Evolutionary conservation across 208 protist species (phyloP).

Genomic region (Acanthamoeba castellanii): DNA sequence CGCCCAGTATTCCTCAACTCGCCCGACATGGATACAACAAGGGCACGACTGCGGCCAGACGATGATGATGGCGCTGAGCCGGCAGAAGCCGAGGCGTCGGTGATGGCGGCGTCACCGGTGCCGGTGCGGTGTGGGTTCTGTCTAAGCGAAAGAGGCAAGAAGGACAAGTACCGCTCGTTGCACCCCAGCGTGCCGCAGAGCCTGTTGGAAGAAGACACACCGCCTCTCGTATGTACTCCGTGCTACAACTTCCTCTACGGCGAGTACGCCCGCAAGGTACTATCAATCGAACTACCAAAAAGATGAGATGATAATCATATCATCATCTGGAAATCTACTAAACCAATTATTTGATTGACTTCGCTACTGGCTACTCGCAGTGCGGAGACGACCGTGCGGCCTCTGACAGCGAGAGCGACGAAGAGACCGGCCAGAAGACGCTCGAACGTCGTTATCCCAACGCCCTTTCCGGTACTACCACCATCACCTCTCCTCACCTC

Average conservation of each 20-base stretch:
- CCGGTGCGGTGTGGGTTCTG: neutral
- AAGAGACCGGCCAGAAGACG: neutral
- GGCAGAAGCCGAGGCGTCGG: neutral
- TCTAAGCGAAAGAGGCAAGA: neutral
- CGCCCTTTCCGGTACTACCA: neutral
- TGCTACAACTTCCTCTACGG: neutral
- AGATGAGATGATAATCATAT: neutral
- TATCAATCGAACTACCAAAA: neutral
- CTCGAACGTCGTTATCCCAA: neutral
- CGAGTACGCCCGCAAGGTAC: constrained; percentile 3
- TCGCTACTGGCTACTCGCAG: neutral
- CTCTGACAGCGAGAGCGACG: neutral
- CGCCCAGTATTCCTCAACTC: neutral
- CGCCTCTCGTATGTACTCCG: neutral
- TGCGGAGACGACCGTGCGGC: neutral
- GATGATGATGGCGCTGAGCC: neutral
- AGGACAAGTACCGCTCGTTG: neutral
- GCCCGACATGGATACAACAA: neutral
- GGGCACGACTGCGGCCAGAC: neutral
- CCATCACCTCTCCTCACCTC: neutral
- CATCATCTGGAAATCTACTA: neutral
- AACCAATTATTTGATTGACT: no score
- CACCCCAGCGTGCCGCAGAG: constrained; percentile 10
- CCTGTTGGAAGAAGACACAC: constrained; percentile 25
- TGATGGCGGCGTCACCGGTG: neutral